Evolutionary conservation across 108 stramenopile species (phyloP).

Genomic region (Epithemia pelagica): DNA sequence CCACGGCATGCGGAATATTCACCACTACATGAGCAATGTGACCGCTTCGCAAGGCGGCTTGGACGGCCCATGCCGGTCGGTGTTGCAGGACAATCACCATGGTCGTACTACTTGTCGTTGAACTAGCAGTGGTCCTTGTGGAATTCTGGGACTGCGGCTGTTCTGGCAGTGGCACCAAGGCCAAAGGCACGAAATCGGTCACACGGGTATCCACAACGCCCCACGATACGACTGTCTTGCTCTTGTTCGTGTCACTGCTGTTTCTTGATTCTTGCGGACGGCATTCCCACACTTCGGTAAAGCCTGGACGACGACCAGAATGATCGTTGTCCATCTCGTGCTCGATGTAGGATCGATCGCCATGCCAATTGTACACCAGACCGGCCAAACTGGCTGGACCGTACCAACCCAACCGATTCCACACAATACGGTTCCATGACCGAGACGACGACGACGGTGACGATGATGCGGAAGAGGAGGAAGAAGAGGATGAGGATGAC

Average conservation of each 20-base stretch:
- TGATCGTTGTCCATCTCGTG: background rate
- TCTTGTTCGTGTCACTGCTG: background rate
- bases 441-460: too few relatives aligned
- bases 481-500: too few relatives aligned
- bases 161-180: background rate
- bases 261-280: too few relatives aligned
- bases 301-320: background rate
- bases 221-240: background rate
- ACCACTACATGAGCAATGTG: background rate
- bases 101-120: background rate
- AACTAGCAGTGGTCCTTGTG: background rate
- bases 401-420: too few relatives aligned
- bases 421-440: too few relatives aligned
- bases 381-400: background rate
- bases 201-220: background rate
- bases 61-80: background rate
- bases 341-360: background rate
- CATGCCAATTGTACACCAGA: background rate
- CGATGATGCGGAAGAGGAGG: too few relatives aligned
- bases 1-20: background rate
- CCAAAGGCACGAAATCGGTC: background rate
- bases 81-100: background rate
- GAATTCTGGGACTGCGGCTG: background rate
- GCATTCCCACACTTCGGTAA: background rate
- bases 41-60: background rate